Percentiles rank a stretch among this genome's conserved stretches.
phyloP scores from a whole-genome alignment of 73 alveolate genomes.

The Tetrahymena borealis region DNA sequence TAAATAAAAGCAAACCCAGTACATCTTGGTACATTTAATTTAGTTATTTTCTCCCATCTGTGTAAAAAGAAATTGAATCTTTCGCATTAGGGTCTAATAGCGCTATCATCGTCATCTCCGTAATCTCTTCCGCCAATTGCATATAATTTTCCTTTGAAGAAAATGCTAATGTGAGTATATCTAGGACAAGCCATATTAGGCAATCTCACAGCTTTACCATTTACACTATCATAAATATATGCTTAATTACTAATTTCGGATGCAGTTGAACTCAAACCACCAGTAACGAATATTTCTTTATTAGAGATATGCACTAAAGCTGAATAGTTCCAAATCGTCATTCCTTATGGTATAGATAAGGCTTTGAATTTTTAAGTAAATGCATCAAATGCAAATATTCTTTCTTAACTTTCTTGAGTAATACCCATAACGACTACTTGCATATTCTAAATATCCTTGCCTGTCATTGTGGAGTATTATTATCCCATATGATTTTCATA shows the following conservation, averaged over 20 bases:
- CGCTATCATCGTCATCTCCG: neutral
- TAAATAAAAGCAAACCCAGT: neutral
- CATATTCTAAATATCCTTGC: neutral
- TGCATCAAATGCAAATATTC: neutral
- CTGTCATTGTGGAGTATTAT: neutral
- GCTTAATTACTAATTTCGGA: neutral
- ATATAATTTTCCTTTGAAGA: neutral
- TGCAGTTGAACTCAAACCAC: neutral
- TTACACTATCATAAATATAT: neutral
- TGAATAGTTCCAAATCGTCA: neutral
- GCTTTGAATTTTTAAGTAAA: neutral
- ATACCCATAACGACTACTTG: neutral
- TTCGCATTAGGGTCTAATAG: neutral
- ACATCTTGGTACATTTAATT: neutral
- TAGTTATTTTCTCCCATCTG: neutral
- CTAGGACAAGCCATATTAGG: neutral
- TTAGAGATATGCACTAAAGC: neutral
- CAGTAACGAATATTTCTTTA: neutral
- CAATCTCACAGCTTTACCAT: neutral
- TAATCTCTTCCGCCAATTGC: neutral
- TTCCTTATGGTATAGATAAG: neutral
- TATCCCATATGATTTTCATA: neutral
- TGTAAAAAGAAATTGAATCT: neutral
- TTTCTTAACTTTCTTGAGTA: neutral
- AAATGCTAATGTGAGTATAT: neutral